Base-by-base conservation (phyloP, 192 early-diverging fungal species). In the Phlyctochytrium arcticum region DNA sequence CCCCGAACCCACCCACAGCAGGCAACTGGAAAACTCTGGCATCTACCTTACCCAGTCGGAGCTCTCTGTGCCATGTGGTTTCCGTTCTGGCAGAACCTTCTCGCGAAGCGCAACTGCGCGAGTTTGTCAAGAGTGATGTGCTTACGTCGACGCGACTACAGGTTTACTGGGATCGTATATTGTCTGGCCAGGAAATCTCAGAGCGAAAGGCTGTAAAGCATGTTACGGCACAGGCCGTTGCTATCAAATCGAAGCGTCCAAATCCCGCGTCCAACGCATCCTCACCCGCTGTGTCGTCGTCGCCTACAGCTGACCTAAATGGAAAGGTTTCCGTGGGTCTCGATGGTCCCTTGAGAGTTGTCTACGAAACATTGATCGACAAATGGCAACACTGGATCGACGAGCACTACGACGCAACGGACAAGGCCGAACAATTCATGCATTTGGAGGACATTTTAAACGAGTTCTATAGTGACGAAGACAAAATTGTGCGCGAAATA, bases 341-440 rank as follows among this genome's bases (percentile, higher is more conserved):
- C 8, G 62, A 64, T 6, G 62, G 62, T 23, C 49, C 49, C 0
- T 32, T 64, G 23, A 9, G 32, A 17, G 62, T 64, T 6, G 49
- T 39, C 6, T 64, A 64, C 54, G 31, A 51, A 24, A 34, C 49
- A 19, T 54, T 64, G 6, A 37, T 46, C 12, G 49, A 64, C 6
- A 50, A 30, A 7, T 64, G 62, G 62, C 19, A 34, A 27, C 19
- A 53, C 5, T 54, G n/a, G 62, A 50, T 64, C 1, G 62, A 64
- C 12, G 8, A 24, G 3, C 21, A 21, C 21, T 4, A 27, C 3
- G n/a, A 2, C 23, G 29, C 30, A 15, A 37, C 51, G 15, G 12
- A 36, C 8, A 48, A 64, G 48, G 62, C 62, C 17, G 49, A 56
- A 7, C n/a, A 64, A 36, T 12, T 54, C 3, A 36, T 64, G 62